A percentile compares a stretch with the other conserved stretches of the same genome.
Conservation (phyloP, 768 basidiomycete genomes). For the Lentinula boryana region DNA sequence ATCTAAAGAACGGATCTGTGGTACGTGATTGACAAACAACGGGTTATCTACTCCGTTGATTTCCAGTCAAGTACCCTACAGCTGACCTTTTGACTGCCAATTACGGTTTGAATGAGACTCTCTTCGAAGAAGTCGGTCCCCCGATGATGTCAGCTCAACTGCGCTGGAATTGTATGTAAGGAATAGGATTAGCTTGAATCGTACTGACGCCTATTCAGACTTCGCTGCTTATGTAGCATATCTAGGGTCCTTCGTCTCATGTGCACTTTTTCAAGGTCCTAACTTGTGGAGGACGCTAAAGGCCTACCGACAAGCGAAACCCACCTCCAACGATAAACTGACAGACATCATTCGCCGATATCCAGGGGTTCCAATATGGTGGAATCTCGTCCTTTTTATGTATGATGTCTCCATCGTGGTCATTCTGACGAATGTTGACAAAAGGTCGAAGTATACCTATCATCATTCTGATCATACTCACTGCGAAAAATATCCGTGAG, state of each 20-base stretch:
- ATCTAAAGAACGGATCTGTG: constrained; percentile 11
- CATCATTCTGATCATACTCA: constrained; percentile 14
- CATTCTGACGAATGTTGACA: not conserved
- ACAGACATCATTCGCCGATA: constrained; percentile 18
- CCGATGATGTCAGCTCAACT: constrained; percentile 20
- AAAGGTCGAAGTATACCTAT: constrained; percentile 8
- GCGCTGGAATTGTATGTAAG: constrained; percentile 14
- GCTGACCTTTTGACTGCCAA: constrained; percentile 14
- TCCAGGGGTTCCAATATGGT: constrained; percentile 18
- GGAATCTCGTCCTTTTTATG: constrained; percentile 17
- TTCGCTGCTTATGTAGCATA: constrained; percentile 16
- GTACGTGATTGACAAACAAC: not conserved
- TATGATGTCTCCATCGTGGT: not conserved
- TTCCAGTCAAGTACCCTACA: constrained; percentile 13
- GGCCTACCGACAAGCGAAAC: not conserved
- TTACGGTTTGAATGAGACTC: constrained; percentile 13
- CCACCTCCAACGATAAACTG: constrained; percentile 15
- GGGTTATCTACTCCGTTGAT: not conserved
- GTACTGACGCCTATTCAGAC: not conserved
- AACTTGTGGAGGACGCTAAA: constrained; percentile 12
- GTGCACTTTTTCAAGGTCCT: constrained; percentile 18
- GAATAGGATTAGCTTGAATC: not conserved
- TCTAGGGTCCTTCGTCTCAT: constrained; percentile 16
- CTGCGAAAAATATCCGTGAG: constrained; percentile 14
- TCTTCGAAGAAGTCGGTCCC: constrained; percentile 13